Percentiles rank a stretch among this genome's conserved stretches.
phyloP scores from a whole-genome alignment of 805 yeast species.

The Maudiozyma saulgeensis region DNA sequence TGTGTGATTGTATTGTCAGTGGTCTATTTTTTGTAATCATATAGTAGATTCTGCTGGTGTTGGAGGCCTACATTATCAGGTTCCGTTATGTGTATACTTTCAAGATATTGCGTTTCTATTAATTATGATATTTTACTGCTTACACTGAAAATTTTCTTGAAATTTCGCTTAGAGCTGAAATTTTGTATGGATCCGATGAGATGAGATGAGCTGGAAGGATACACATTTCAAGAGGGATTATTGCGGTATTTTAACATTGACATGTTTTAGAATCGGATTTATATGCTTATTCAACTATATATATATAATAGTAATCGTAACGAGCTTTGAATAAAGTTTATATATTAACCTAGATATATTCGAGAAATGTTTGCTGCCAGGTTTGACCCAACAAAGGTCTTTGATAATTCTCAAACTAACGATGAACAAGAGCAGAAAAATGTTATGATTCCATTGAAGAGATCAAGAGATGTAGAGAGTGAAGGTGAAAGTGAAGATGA shows the following conservation, averaged over 20 bases:
- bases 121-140: no score
- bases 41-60: no score
- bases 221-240: background rate
- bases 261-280: no score
- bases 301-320: background rate
- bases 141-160: no score
- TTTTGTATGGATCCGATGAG: background rate
- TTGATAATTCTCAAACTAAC: background rate
- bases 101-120: no score
- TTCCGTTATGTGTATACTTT: no score
- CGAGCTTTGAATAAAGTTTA: no score
- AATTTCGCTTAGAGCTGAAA: no score
- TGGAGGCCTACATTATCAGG: no score
- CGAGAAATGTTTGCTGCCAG: conserved; percentile 52
- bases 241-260: no score
- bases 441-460: conserved; percentile 19
- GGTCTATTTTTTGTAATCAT: no score
- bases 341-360: background rate
- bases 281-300: background rate
- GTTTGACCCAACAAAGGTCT: conserved; percentile 42
- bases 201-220: background rate
- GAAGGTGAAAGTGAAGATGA: conserved; percentile 5
- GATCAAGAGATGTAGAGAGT: conserved; percentile 7
- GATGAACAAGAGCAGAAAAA: background rate
- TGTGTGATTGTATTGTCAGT: no score